Evolutionary conservation across 306 rosid genomes (phyloP).

Genomic region (Glycine soja): DNA sequence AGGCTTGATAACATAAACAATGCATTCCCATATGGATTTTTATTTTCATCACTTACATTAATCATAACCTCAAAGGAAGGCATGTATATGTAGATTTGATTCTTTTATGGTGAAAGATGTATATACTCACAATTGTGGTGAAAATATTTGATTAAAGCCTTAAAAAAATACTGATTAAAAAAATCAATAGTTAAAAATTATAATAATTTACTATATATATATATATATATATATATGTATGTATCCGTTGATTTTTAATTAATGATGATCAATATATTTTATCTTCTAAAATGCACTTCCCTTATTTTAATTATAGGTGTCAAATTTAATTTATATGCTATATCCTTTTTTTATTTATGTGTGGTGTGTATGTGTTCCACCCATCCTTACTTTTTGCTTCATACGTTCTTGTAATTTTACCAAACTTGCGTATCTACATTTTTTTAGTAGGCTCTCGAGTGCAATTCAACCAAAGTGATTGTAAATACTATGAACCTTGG

Average conservation of each 20-base stretch:
- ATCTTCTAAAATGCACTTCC: too few species aligned
- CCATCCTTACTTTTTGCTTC: not conserved
- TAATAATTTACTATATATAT: not conserved
- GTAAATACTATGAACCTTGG: not conserved
- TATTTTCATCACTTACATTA: not conserved
- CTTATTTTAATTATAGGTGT: not conserved
- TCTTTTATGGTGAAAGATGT: not conserved
- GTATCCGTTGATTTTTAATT: not conserved
- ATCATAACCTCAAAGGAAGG: not conserved
- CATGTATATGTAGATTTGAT: not conserved
- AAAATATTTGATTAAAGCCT: too few species aligned
- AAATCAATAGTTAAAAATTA: too few species aligned
- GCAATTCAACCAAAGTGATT: not conserved
- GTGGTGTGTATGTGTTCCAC: not conserved
- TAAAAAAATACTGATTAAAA: too few species aligned
- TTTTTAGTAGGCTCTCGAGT: not conserved
- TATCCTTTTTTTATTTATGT: too few species aligned
- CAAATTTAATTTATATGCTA: not conserved
- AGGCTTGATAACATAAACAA: not conserved
- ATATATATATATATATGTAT: too few species aligned
- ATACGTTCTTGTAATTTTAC: not conserved
- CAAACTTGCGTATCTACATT: not conserved
- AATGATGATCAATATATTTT: not conserved
- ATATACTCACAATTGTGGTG: too few species aligned
- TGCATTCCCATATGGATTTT: slow-evolving; percentile 13